Conservation (phyloP, 2,329 filamentous ascomycete species). For the Colletotrichum sp. region DNA sequence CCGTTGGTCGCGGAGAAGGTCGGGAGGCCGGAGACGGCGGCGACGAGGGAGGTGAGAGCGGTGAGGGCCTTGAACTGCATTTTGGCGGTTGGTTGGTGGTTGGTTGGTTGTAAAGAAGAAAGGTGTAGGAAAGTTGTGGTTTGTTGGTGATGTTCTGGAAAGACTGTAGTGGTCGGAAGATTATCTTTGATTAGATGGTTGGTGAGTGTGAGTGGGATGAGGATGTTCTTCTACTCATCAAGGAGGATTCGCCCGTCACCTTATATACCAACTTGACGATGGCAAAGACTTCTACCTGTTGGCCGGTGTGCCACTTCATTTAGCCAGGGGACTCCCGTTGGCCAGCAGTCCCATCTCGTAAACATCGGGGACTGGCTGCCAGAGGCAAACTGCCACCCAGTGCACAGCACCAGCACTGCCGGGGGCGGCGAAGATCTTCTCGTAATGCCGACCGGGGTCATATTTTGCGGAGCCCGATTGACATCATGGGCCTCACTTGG, state of each 20-base stretch:
- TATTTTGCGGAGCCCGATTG: neutral
- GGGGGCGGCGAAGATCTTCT: conserved; percentile 10
- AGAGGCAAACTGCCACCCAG: neutral
- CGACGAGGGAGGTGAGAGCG: conserved; percentile 30
- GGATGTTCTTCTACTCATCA: fast-evolving
- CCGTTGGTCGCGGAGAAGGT: neutral
- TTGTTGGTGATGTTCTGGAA: neutral
- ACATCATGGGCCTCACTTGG: neutral
- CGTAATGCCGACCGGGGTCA: conserved; percentile 10
- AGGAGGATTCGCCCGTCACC: neutral
- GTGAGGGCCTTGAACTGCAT: conserved; percentile 25
- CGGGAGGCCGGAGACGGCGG: conserved; percentile 26
- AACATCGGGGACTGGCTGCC: neutral
- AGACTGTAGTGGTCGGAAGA: conserved; percentile 7
- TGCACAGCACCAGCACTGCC: neutral
- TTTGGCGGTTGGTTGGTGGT: neutral
- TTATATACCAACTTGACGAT: neutral
- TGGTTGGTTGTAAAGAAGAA: neutral
- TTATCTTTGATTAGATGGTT: neutral
- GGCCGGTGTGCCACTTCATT: neutral
- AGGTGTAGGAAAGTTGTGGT: neutral
- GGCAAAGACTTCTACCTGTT: neutral
- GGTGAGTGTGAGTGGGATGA: neutral
- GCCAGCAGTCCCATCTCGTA: conserved; percentile 2
- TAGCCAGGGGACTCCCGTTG: neutral